A percentile compares a stretch with the other conserved stretches of the same genome.
Conservation (phyloP, 2,329 filamentous ascomycete genomes). For the Fusarium sterilihyphosum region DNA sequence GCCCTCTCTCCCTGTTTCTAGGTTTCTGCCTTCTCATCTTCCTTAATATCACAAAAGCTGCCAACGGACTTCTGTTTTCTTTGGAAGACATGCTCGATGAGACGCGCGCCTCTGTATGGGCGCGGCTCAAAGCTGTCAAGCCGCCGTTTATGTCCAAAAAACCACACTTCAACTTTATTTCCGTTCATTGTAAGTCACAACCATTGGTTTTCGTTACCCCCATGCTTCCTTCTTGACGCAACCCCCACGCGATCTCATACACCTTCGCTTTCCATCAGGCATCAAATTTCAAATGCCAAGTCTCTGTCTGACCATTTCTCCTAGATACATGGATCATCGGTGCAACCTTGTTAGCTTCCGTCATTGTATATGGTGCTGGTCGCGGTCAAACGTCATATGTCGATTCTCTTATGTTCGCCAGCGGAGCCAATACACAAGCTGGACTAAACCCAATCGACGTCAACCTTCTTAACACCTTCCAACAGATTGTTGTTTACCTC, state of each 20-base stretch:
- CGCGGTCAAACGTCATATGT: slow-evolving; percentile 76
- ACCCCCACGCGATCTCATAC: slow-evolving; percentile 34
- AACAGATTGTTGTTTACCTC: slow-evolving; percentile 78
- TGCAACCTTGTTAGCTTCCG: slow-evolving; percentile 76
- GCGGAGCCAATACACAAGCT: slow-evolving; percentile 88
- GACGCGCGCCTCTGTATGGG: slow-evolving; percentile 49
- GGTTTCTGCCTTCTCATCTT: slow-evolving; percentile 20
- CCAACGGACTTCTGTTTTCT: slow-evolving; percentile 1
- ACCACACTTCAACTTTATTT: slow-evolving; percentile 83
- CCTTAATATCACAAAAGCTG: slow-evolving; percentile 14
- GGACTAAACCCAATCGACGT: slow-evolving; percentile 85
- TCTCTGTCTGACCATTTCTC: slow-evolving; percentile 31
- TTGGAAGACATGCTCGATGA: slow-evolving; percentile 48
- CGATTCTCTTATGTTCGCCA: slow-evolving; percentile 89
- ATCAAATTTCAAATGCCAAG: slow-evolving; percentile 3
- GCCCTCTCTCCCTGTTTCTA: slow-evolving; percentile 16
- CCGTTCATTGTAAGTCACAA: slow-evolving; percentile 73
- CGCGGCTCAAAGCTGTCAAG: slow-evolving; percentile 60
- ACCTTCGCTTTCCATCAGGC: slow-evolving; percentile 18
- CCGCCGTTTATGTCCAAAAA: slow-evolving; percentile 68
- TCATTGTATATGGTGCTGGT: slow-evolving; percentile 75
- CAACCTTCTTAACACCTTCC: slow-evolving; percentile 74
- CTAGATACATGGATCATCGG: slow-evolving; percentile 83
- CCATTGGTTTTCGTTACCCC: neutral
- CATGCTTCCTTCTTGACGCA: neutral